Conservation (phyloP, 2,329 filamentous ascomycete species). For the Pestalotiopsis sp. region DNA sequence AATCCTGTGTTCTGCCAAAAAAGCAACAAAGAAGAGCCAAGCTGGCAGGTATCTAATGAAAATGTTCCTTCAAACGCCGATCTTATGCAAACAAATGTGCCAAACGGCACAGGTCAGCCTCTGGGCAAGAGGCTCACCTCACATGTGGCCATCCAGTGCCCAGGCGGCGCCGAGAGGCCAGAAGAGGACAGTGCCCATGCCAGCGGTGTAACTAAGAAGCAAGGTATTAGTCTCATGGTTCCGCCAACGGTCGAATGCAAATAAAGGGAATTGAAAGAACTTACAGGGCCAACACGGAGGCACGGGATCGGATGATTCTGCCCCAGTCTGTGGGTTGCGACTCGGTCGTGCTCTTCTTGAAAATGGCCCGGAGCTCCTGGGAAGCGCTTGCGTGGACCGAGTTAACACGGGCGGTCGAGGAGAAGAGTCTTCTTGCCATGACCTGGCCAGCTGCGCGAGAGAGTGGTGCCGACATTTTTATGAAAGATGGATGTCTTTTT, state of each 20-base stretch:
- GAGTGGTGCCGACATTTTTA: constrained; percentile 11
- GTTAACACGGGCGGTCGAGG: neutral
- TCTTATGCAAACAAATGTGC: neutral
- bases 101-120: neutral
- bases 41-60: neutral
- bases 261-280: neutral
- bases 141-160: constrained; percentile 9
- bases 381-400: neutral
- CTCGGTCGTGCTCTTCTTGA: constrained; percentile 4
- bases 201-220: neutral
- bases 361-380: constrained; percentile 3
- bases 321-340: constrained; percentile 13
- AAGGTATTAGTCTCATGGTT: neutral
- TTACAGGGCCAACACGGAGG: constrained; percentile 1
- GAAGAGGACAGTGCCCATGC: constrained; percentile 8
- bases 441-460: constrained; percentile 9
- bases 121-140: neutral
- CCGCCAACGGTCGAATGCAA: neutral
- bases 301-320: constrained; percentile 7
- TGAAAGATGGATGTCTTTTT: neutral
- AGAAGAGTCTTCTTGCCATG: constrained; percentile 10
- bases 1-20: neutral
- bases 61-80: neutral
- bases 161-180: constrained; percentile 2
- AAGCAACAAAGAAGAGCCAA: neutral